Evolutionary conservation across 2,329 filamentous ascomycete genomes (phyloP).

Genomic region (Exophiala phaeomuriformis): DNA sequence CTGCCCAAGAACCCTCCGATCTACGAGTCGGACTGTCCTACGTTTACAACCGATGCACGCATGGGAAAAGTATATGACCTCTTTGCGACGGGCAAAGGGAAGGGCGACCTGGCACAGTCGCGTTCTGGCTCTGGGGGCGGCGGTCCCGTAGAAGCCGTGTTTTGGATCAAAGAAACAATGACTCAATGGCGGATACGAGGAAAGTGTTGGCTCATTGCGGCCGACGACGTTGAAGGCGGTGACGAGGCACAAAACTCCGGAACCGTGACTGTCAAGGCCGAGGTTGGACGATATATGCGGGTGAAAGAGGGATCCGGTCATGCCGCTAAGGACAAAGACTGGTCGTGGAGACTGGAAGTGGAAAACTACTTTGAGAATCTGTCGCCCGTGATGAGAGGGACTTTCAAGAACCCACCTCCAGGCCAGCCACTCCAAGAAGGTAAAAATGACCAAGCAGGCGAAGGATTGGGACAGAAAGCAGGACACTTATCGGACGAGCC

Average conservation of each 20-base stretch:
- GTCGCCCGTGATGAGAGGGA: slow-evolving; percentile 67
- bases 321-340: slow-evolving; percentile 41
- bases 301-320: slow-evolving; percentile 15
- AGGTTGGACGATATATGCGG: slow-evolving; percentile 56
- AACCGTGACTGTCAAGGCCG: slow-evolving; percentile 52
- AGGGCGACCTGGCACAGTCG: slow-evolving; percentile 39
- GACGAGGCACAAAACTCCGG: slow-evolving; percentile 47
- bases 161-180: slow-evolving; percentile 64
- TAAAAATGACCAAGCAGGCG: slow-evolving; percentile 38
- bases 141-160: slow-evolving; percentile 70
- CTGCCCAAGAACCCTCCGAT: slow-evolving; percentile 62
- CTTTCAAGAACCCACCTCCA: slow-evolving; percentile 65
- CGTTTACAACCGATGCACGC: slow-evolving; percentile 79
- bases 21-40: slow-evolving; percentile 70
- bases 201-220: slow-evolving; percentile 66
- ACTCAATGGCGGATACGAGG: slow-evolving; percentile 84
- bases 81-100: slow-evolving; percentile 45
- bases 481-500: slow-evolving; percentile 59
- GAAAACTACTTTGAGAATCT: slow-evolving; percentile 87
- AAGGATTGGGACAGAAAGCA: slow-evolving; percentile 56
- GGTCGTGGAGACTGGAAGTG: slow-evolving; percentile 74
- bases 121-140: slow-evolving; percentile 54
- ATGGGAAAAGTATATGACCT: slow-evolving; percentile 79
- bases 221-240: slow-evolving; percentile 50
- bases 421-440: slow-evolving; percentile 53